phyloP scores from a whole-genome alignment of 257 asterid species.

The Catharanthus roseus region DNA sequence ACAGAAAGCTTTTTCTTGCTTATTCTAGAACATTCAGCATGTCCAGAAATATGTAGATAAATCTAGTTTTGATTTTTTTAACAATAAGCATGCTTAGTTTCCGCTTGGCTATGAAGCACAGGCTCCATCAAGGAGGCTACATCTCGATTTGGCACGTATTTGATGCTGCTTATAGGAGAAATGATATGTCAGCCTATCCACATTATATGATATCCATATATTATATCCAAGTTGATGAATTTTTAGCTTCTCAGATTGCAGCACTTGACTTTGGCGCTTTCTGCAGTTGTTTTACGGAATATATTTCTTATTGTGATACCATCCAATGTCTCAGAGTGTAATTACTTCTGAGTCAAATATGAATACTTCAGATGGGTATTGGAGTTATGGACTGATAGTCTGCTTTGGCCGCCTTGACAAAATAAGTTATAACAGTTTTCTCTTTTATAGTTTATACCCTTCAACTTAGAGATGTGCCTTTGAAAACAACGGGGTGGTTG shows the following conservation, averaged over 20 bases:
- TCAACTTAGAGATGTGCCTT: no score
- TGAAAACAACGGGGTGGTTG: no score
- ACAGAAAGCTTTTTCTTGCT: no score
- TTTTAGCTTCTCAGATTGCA: no score
- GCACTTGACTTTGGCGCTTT: not conserved
- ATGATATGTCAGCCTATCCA: not conserved
- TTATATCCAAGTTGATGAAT: not conserved
- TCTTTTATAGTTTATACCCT: not conserved
- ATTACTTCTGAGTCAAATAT: not conserved
- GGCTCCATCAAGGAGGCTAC: not conserved
- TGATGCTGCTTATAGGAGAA: no score
- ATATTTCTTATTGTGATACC: not conserved
- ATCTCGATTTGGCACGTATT: not conserved
- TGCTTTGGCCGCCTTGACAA: not conserved
- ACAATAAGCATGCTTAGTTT: not conserved
- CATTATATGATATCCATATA: not conserved
- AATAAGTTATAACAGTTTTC: no score
- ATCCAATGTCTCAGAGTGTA: not conserved
- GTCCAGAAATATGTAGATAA: no score
- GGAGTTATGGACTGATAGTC: not conserved
- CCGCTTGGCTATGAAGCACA: not conserved
- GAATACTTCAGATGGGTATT: not conserved
- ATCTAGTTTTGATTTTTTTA: no score
- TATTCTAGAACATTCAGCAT: no score
- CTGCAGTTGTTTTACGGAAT: no score